Evolutionary conservation across 345 rosid species (phyloP), one percentile per base, ranked within the genome.

Genomic region (Nephelium lappaceum): DNA sequence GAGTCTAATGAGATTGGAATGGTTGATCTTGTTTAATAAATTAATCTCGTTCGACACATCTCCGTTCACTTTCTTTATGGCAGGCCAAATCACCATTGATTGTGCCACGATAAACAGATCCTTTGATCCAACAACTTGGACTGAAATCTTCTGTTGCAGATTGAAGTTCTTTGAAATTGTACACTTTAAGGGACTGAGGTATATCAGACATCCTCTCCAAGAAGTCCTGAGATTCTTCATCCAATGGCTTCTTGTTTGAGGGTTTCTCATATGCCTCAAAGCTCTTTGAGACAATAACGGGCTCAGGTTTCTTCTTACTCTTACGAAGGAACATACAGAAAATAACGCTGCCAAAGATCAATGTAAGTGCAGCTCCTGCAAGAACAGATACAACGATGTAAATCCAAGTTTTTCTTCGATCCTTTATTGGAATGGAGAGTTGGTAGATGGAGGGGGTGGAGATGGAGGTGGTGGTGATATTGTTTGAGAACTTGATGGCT

Each of bases 71-170:
- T 90, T 90, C 95, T 90, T 91, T 66, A 94, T 93, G 73, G 91
- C 92, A 41, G n/a, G 92, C 96, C 11, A 80, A 85, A 73, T 94
- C 96, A 6, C 93, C 93, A 41, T 89, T 86, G 72, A 94, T 81
- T 31, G 69, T 83, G 21, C 95, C 98, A 5, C 84, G 84, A 75
- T 88, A 89, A 42, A 94, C 90, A 8, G 92, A 91, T 68, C 89
- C 95, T 75, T 81, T 84, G 5, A 87, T 85, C 75, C 76, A 87
- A 71, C 84, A 82, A 55, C 83, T 74, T 24, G 91, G 76, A 57
- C 87, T 84, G 90, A 93, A 94, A 79, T 89, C 81, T 19, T 88
- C 86, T 0, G 97, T 94, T 24, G 97, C 97, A 57, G 86, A 80
- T 73, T 80, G 79, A 15, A 93, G 82, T n/a, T 93, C 97, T 18